phyloP scores from a whole-genome alignment of 2,329 filamentous ascomycete species.

The Colletotrichum zoysiae region DNA sequence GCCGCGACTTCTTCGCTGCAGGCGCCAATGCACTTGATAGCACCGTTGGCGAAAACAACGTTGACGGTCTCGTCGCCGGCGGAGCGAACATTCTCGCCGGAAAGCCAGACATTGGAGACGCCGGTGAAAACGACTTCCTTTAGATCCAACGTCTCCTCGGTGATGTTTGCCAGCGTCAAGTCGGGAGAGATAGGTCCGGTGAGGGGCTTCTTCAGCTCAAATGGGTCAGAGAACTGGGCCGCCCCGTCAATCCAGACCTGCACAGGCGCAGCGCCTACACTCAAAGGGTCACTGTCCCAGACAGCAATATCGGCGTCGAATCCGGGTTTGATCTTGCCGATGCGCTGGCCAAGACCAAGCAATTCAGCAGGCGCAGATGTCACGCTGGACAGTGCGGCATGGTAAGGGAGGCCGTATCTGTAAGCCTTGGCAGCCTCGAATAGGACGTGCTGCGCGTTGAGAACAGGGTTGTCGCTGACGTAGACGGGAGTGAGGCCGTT shows the following conservation, averaged over 20 bases:
- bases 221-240: conserved; percentile 66
- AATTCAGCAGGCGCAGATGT: conserved; percentile 70
- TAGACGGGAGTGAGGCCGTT: conserved; percentile 75
- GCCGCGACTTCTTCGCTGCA: conserved; percentile 61
- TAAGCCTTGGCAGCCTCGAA: conserved; percentile 73
- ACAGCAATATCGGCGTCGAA: conserved; percentile 73
- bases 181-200: conserved; percentile 55
- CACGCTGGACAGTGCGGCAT: conserved; percentile 69
- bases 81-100: conserved; percentile 51
- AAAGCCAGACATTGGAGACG: conserved; percentile 64
- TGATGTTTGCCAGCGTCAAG: conserved; percentile 55
- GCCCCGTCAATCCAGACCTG: conserved; percentile 75
- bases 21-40: conserved; percentile 67
- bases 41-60: conserved; percentile 66
- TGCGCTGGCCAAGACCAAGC: conserved; percentile 67
- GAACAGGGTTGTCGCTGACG: conserved; percentile 78
- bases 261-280: conserved; percentile 68
- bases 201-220: conserved; percentile 66
- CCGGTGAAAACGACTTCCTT: conserved; percentile 68
- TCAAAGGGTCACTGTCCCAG: conserved; percentile 73
- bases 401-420: conserved; percentile 71
- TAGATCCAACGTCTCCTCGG: conserved; percentile 55
- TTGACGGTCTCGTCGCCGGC: conserved; percentile 52
- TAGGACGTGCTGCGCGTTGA: conserved; percentile 77
- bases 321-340: conserved; percentile 72